Conservation (phyloP, 306 rosid genomes). For the Sesbania bispinosa region DNA sequence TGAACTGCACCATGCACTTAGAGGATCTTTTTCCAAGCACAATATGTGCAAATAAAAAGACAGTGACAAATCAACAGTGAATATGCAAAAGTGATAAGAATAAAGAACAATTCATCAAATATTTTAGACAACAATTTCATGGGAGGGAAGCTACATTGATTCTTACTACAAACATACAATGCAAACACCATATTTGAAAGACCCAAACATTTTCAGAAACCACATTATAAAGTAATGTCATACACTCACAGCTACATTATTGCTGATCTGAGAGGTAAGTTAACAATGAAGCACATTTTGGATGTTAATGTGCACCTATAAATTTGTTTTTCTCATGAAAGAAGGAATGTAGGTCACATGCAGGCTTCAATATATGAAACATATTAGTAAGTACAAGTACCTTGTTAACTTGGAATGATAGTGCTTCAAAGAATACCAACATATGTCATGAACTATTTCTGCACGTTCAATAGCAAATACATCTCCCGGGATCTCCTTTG, state of each 20-base stretch:
- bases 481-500: slow-evolving; percentile 71
- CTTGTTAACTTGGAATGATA: slow-evolving; percentile 38
- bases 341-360: not conserved
- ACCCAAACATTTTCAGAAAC: not conserved
- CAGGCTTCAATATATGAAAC: not conserved
- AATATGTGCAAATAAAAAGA: not conserved
- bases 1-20: not conserved
- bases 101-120: not conserved
- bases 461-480: slow-evolving; percentile 76
- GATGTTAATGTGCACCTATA: not conserved
- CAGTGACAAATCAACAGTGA: not conserved
- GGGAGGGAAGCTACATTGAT: not conserved
- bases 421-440: slow-evolving; percentile 63
- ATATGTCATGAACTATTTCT: slow-evolving; percentile 51
- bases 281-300: slow-evolving; percentile 1
- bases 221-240: not conserved
- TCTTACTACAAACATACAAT: slow-evolving; percentile 8
- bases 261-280: not conserved
- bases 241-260: not conserved
- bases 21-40: not conserved
- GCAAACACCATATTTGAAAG: not conserved
- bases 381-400: slow-evolving; percentile 39
- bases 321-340: not conserved
- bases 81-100: not conserved
- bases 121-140: not conserved